Evolutionary conservation across 169 alveolate genomes (phyloP), one percentile per base, ranked within the genome.

Genomic region (Eimeria zaria): DNA sequence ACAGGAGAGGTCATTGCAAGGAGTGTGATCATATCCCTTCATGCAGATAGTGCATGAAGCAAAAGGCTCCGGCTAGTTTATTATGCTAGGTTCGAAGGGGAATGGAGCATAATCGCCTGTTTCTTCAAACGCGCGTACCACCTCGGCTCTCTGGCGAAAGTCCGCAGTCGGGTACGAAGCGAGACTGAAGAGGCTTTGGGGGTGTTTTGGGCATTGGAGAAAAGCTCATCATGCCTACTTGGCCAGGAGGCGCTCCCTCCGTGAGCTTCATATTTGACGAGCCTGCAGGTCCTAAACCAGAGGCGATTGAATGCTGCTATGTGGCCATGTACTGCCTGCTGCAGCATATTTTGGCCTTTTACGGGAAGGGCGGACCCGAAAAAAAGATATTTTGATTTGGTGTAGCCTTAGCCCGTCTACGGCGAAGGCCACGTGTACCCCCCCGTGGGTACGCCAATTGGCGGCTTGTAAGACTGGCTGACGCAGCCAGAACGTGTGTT

Each of bases 221-320:
- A 44, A 62, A 41, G 53, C 83, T 58, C 67, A 87, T 71, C 94
- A 87, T 60, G 41, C 94, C 94, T 53, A 87, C 53, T 46, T 87
- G 94, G 60, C 69, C 36, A 39, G 94, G n/a, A 87, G 81, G 94
- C 94, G 74, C 67, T 60, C 83, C 94, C 16, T 87, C 94, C 8
- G 94, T 9, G 69, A 87, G 94, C 83, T 87, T 87, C 83, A 87
- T 87, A 41, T 16, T 64, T 9, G 67, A 51, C 36, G 39, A 12
- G 20, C 55, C 39, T 27, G 39, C 73, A 36, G 51, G 20, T 20
- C 24, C 83, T 20, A 14, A 7, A 3, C 83, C 83, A 22, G 33
- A 73, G 55, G 83, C 55, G 46, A 20, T 18, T 16, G 33, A 18
- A 73, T 20, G 83, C 53, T 22, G 55, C 83, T 73, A 39, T 41